Base-by-base conservation (phyloP, 179 eudicot genomes). In the Vitellaria paradoxa region DNA sequence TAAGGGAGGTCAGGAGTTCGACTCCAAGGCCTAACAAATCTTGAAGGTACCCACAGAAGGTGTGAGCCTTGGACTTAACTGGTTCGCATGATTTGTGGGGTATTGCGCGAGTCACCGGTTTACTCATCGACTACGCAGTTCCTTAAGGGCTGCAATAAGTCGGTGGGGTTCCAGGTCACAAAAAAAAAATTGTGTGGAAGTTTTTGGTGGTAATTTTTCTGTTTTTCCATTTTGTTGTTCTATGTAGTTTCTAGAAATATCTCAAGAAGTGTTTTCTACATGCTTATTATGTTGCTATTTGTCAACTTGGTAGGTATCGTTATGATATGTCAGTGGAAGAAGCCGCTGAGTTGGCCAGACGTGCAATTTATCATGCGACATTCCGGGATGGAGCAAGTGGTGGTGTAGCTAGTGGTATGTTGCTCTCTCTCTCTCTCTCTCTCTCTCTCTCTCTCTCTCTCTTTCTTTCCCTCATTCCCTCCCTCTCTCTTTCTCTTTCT, bases 371-470 rank as follows among this genome's bases (percentile, higher is more conserved):
- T 87, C 97, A 89, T 70, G 97, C 98, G 8, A 93, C 99, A 3
- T 93, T 88, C 89, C 92, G 99, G 79, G 98, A 96, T 80, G 99
- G 96, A 66, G 98, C 99, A 73, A 96, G 99, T 90, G 98, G 98
- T 81, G 99, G 98, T 72, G 98, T 92, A 75, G 97, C 91, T 56
- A 96, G 97, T 72, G 99, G 99, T 96, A 91, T 55, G 80, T 12
- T 30, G 37, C 37, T 30, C 37, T 30, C 67, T 20, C 66, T 72
- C 81, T 77, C 56, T 56, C 37, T 30, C 47, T 30, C 80, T 55
- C 18, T 42, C 53, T 4, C 52, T 45, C 30, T 2, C 17, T 62
- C 21, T 26, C 45, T 62, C 12, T 75, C 46, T 50, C 59, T 73
- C 12, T 61, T 9, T 26, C 23, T 68, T 47, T 78, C 47, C 37